phyloP scores from a whole-genome alignment of 139 green algal species.

The Micractinium conductrix region DNA sequence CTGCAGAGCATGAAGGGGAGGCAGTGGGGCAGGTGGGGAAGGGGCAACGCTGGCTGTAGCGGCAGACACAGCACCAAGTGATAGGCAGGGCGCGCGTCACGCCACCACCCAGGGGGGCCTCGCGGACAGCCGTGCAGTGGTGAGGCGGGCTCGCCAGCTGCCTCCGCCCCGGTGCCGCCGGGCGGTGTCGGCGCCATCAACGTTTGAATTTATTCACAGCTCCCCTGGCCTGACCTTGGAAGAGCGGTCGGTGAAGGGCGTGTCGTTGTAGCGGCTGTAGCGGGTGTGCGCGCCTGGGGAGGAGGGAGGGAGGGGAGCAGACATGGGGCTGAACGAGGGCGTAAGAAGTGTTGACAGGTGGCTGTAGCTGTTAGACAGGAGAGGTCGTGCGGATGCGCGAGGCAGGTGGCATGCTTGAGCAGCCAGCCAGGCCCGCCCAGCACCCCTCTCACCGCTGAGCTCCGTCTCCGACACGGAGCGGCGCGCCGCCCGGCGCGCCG shows the following conservation, averaged over 20 bases:
- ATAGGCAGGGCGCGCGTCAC: not conserved
- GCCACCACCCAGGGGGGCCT: not conserved
- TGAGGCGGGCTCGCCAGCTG: not conserved
- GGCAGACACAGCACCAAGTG: not conserved
- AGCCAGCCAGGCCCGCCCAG: not conserved
- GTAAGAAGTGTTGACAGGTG: not conserved
- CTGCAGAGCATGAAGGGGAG: not conserved
- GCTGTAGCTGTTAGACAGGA: not conserved
- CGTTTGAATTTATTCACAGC: not conserved
- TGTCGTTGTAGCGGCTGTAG: slow-evolving; percentile 13
- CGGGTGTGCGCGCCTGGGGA: not conserved
- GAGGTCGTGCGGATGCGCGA: not conserved
- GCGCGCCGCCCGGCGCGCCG: not conserved
- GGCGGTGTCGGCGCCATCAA: not conserved
- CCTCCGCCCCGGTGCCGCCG: not conserved
- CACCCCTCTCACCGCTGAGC: not conserved
- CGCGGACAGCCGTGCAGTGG: not conserved
- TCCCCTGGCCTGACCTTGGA: not conserved
- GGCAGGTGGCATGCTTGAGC: not conserved
- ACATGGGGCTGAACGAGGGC: not conserved
- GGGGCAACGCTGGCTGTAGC: not conserved
- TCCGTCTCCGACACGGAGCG: not conserved
- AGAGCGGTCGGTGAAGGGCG: slow-evolving; percentile 10
- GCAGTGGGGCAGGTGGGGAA: not conserved
- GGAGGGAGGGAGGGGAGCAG: too few species aligned